Evolutionary conservation across 1,284 basidiomycete genomes (phyloP), one percentile per base, ranked within the genome.

Genomic region (Anthracocystis setariae): DNA sequence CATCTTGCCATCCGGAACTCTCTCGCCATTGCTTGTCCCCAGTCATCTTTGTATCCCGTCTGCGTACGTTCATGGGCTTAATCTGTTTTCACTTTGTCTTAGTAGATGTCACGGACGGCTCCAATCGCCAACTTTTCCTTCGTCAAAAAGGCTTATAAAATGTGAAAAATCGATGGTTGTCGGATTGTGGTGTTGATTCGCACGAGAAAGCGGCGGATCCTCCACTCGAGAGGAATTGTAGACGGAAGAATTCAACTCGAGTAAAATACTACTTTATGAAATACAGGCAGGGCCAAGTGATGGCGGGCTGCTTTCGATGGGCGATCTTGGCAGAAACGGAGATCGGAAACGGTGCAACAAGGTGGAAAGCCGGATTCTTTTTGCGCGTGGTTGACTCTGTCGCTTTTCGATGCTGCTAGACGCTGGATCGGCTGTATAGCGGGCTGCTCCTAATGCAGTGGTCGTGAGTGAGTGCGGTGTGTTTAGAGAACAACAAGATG

Each of bases 41-140:
- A 40, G 54, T 57, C 50, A 48, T 42, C 46, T 40, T 46, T 56
- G 51, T 54, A 49, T 50, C 33, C 23, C 52, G 44, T n/a, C 35
- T 37, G 8, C 35, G 15, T 15, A 33, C 37, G 13, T 37, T 47
- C 32, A 39, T 52, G 38, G 42, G 46, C 49, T 33, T 46, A 50
- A 21, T 37, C 35, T 45, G 23, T 39, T 32, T 23, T 35, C 47
- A 20, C 29, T 15, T 40, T 46, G 12, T 56, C 52, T 56, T 21
- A 29, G 37, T 53, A 60, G 50, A 53, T 48, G 58, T 60, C 37
- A 60, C 25, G 50, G 50, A 40, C 50, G 38, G 50, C 29, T 23
- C 50, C 32, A 53, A 59, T 50, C 33, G 45, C 33, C 59, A 62
- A 43, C 21, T 37, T 25, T 13, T 13, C 18, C 29, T 38, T 27